phyloP scores from a whole-genome alignment of 2,329 filamentous ascomycete species.

The Beauveria sp. region DNA sequence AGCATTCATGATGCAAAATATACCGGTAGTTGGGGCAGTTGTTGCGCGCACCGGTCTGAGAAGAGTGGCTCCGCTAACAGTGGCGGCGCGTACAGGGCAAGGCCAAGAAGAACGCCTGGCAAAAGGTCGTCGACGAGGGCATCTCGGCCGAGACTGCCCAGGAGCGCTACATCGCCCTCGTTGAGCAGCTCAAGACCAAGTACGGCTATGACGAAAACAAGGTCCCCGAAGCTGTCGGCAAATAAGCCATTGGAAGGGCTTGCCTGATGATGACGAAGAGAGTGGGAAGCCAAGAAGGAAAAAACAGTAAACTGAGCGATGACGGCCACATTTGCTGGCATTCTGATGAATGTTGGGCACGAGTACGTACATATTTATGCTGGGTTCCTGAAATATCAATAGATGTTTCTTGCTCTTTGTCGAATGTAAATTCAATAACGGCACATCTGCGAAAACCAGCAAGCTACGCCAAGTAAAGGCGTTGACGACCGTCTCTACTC shows the following conservation, averaged over 20 bases:
- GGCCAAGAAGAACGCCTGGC: slow-evolving; percentile 73
- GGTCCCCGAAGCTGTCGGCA: slow-evolving; percentile 49
- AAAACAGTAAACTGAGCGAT: slow-evolving; percentile 13
- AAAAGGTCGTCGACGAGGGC: slow-evolving; percentile 58
- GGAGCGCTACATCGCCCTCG: slow-evolving; percentile 64
- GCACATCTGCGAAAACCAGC: too few relatives aligned
- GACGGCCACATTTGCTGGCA: not conserved
- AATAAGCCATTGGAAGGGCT: slow-evolving; percentile 12
- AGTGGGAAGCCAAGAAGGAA: slow-evolving; percentile 21
- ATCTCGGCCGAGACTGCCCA: slow-evolving; percentile 60
- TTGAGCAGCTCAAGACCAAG: slow-evolving; percentile 63
- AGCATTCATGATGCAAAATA: not conserved
- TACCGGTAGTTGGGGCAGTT: not conserved
- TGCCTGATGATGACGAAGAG: too few relatives aligned
- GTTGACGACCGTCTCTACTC: too few relatives aligned
- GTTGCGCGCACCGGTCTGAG: not conserved
- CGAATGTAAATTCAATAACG: too few relatives aligned
- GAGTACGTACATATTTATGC: too few relatives aligned
- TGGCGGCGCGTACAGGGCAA: slow-evolving; percentile 50
- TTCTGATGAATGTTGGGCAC: too few relatives aligned
- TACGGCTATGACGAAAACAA: slow-evolving; percentile 61
- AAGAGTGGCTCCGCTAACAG: not conserved
- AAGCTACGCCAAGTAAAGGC: too few relatives aligned
- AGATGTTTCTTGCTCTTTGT: too few relatives aligned
- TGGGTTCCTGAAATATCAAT: too few relatives aligned